Evolutionary conservation across 1,284 basidiomycete species (phyloP).

Genomic region (Acaromyces ingoldii): DNA sequence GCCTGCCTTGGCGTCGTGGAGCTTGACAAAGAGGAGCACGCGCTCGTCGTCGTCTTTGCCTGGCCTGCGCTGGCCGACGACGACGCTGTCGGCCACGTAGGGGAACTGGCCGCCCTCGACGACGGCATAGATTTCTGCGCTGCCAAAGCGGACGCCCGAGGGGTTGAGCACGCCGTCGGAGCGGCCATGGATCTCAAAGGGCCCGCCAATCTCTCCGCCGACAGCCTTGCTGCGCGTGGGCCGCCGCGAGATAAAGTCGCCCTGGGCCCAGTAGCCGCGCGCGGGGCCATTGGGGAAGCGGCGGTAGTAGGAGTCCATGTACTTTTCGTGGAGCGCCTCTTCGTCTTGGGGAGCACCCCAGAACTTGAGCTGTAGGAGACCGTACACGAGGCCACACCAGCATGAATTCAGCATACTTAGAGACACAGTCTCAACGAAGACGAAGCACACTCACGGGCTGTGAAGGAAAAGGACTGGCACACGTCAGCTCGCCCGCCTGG

Average conservation of each 20-base stretch:
- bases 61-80: constrained; percentile 72
- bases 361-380: constrained; percentile 14
- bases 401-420: background rate
- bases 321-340: constrained; percentile 40
- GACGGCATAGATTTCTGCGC: constrained; percentile 77
- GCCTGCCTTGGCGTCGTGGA: constrained; percentile 8
- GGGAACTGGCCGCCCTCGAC: constrained; percentile 50
- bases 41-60: constrained; percentile 70
- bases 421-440: constrained; percentile 12
- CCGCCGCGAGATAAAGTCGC: constrained; percentile 61
- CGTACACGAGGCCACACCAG: background rate
- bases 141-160: constrained; percentile 74
- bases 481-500: constrained; percentile 44
- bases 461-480: constrained; percentile 47
- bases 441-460: constrained; percentile 48
- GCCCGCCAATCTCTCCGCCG: too few species aligned
- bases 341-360: constrained; percentile 25
- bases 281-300: constrained; percentile 63
- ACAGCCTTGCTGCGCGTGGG: constrained; percentile 56
- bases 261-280: constrained; percentile 61
- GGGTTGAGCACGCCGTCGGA: constrained; percentile 57
- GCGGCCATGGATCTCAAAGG: constrained; percentile 71
- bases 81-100: constrained; percentile 61
- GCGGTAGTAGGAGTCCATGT: constrained; percentile 49
- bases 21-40: constrained; percentile 68